These are phyloP conservation scores for Sporothrix sp. DNA, from an alignment of 2,329 filamentous ascomycete genomes.

Conservation along the genomic window DNA sequence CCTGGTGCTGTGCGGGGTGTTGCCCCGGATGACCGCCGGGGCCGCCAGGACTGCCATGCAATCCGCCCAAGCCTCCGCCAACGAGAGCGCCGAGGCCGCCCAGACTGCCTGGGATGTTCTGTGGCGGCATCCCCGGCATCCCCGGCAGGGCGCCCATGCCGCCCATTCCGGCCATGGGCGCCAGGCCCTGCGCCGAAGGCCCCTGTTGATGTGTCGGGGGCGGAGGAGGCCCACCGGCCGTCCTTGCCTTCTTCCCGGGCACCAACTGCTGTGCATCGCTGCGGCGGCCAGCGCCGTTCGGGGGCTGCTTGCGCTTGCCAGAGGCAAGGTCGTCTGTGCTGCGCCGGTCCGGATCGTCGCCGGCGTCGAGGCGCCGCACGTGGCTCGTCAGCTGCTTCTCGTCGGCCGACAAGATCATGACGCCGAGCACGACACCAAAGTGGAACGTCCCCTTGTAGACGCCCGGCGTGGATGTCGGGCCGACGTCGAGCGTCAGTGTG, in stretches of 20 bases:
- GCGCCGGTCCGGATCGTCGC: slow-evolving; percentile 16
- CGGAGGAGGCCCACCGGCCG: not conserved
- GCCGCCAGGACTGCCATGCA: not conserved
- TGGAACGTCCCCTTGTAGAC: slow-evolving; percentile 24
- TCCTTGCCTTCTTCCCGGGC: slow-evolving; percentile 8
- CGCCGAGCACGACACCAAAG: slow-evolving; percentile 24
- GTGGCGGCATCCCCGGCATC: slow-evolving; percentile 8
- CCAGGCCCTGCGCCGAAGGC: not conserved
- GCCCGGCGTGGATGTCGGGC: slow-evolving; percentile 18
- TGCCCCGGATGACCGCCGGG: not conserved
- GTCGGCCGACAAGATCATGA: slow-evolving; percentile 23
- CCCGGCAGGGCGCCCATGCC: slow-evolving; percentile 14
- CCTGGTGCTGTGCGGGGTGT: not conserved
- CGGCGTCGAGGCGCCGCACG: slow-evolving; percentile 18
- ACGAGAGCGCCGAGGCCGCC: slow-evolving; percentile 14
- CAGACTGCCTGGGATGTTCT: slow-evolving; percentile 11
- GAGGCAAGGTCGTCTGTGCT: slow-evolving; percentile 9
- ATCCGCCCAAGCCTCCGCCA: not conserved
- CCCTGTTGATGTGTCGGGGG: not conserved
- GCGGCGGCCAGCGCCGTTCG: slow-evolving; percentile 11
- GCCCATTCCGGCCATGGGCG: slow-evolving; percentile 1
- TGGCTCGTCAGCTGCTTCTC: slow-evolving; percentile 20
- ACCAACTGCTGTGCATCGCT: slow-evolving; percentile 10
- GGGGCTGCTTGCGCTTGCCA: slow-evolving; percentile 20
- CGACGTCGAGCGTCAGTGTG: slow-evolving; percentile 22